Evolutionary conservation across 768 basidiomycete species (phyloP).

Genomic region (Nidularia pulvinata): DNA sequence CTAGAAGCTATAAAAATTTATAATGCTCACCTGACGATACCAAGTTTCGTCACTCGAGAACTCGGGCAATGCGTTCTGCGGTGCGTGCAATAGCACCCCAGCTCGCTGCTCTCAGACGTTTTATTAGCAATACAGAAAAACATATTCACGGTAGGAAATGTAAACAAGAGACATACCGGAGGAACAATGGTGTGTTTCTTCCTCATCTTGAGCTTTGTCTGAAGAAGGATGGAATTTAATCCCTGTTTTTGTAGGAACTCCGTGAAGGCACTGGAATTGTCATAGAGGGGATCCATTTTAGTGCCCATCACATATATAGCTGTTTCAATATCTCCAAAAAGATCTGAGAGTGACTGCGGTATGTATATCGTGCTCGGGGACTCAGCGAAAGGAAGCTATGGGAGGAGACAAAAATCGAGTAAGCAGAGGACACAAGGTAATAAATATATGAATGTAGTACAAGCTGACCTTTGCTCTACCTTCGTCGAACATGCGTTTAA

Average conservation of each 20-base stretch:
- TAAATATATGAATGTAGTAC: too few species aligned
- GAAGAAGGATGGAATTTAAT: constrained; percentile 13
- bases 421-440: too few species aligned
- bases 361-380: constrained; percentile 1
- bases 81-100: constrained; percentile 18
- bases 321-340: background rate
- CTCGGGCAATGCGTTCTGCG: constrained; percentile 22
- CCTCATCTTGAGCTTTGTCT: constrained; percentile 17
- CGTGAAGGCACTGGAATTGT: constrained; percentile 32
- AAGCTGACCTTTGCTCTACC: constrained; percentile 2
- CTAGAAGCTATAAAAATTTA: background rate
- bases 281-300: constrained; percentile 21
- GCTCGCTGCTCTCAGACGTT: constrained; percentile 22
- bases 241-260: constrained; percentile 26
- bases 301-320: constrained; percentile 1
- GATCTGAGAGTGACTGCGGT: background rate
- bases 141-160: background rate
- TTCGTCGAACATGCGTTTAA: constrained; percentile 4
- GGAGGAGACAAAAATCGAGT: too few species aligned
- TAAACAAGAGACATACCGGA: constrained; percentile 25
- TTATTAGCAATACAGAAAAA: background rate
- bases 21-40: constrained; percentile 14
- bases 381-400: too few species aligned
- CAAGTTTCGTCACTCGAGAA: constrained; percentile 19
- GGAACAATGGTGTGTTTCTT: constrained; percentile 30